phyloP scores from a whole-genome alignment of 1,139 yeast genomes.

The Williopsis jadinii region DNA sequence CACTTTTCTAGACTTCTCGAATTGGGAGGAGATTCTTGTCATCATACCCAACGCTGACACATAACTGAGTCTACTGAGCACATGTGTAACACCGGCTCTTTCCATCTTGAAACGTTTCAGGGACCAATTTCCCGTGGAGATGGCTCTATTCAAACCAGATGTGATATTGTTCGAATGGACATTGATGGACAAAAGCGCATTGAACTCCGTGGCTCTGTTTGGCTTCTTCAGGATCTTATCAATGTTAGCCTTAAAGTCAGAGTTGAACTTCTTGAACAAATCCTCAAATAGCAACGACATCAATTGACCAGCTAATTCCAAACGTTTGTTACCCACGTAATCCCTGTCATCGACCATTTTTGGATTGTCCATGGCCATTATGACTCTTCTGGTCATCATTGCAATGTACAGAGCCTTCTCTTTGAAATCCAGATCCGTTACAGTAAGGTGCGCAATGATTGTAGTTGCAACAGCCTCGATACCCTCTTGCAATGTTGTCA shows the following conservation, averaged over 20 bases:
- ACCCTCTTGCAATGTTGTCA: constrained; percentile 85
- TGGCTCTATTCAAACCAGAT: constrained; percentile 91
- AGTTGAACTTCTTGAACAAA: constrained; percentile 90
- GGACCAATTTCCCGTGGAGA: constrained; percentile 98
- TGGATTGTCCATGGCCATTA: constrained; percentile 93
- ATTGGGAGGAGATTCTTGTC: constrained; percentile 98
- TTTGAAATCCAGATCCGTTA: constrained; percentile 77
- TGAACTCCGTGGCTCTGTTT: constrained; percentile 90
- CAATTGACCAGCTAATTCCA: constrained; percentile 95
- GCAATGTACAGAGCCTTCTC: constrained; percentile 94
- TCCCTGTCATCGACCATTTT: constrained; percentile 96
- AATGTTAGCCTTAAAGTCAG: constrained; percentile 88
- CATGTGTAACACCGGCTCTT: constrained; percentile 98
- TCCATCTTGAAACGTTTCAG: constrained; percentile 99
- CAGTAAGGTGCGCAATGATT: constrained; percentile 90
- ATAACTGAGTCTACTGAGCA: constrained; percentile 80
- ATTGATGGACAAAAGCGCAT: constrained; percentile 81
- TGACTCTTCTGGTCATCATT: constrained; percentile 91
- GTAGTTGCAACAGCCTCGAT: constrained; percentile 96
- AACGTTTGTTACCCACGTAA: constrained; percentile 95
- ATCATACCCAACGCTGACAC: constrained; percentile 98
- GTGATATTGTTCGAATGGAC: constrained; percentile 91
- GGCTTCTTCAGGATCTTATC: constrained; percentile 93
- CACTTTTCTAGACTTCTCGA: constrained; percentile 94
- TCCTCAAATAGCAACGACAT: constrained; percentile 94